A percentile compares a stretch with the other conserved stretches of the same genome.
Conservation (phyloP, 331 rosid genomes). For the Pyrus hybrid region DNA sequence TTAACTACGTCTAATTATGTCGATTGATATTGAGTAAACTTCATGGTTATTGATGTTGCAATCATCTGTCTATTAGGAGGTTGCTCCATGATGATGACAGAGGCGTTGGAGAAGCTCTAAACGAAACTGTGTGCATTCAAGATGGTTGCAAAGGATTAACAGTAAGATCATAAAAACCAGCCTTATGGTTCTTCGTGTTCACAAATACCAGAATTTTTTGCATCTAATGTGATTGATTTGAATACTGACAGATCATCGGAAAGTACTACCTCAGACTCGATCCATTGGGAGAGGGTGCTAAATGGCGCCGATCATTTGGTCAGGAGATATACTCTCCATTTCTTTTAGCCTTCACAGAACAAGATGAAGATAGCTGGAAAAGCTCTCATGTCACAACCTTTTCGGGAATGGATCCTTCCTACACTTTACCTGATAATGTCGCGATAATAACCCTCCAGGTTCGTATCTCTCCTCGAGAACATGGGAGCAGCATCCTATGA, state of each 20-base stretch:
- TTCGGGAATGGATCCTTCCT: slow-evolving; percentile 51
- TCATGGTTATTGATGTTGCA: no score
- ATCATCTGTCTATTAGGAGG: slow-evolving; percentile 37
- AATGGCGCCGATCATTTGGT: slow-evolving; percentile 74
- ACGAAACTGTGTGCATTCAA: slow-evolving; percentile 55
- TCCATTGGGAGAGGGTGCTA: slow-evolving; percentile 71
- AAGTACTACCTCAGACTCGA: slow-evolving; percentile 73
- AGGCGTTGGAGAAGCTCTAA: slow-evolving; percentile 66
- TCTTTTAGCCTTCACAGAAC: slow-evolving; percentile 66
- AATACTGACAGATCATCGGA: slow-evolving; percentile 46
- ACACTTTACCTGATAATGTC: slow-evolving; percentile 60
- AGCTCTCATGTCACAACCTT: slow-evolving; percentile 54
- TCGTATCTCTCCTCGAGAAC: neutral
- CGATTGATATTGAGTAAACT: no score
- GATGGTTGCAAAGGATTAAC: slow-evolving; percentile 56
- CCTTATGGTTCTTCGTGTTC: slow-evolving; percentile 2
- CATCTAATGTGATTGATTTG: neutral
- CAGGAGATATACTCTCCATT: slow-evolving; percentile 75
- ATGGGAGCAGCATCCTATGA: neutral
- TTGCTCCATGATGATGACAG: slow-evolving; percentile 47
- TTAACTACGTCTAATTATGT: no score
- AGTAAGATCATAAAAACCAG: slow-evolving; percentile 30
- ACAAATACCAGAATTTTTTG: slow-evolving; percentile 11
- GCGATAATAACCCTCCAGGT: slow-evolving; percentile 86
- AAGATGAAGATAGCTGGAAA: slow-evolving; percentile 54